phyloP scores from a whole-genome alignment of 148 eudicot species.

The Chenopodium album region DNA sequence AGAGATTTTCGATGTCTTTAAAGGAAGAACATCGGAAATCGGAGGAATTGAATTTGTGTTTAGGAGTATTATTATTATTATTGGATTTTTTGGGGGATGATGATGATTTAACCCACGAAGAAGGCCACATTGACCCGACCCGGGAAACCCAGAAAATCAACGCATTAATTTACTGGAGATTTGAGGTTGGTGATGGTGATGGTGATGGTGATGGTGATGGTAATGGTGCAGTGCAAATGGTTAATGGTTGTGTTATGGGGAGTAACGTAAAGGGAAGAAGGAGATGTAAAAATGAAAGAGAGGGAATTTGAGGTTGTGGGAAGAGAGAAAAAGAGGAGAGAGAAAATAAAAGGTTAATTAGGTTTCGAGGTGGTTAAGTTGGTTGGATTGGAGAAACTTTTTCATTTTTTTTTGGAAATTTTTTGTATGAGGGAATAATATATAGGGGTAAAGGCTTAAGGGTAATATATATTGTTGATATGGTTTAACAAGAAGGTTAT shows the following conservation, averaged over 20 bases:
- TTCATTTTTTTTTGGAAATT: not conserved
- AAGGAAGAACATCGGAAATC: constrained; percentile 60
- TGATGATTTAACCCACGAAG: constrained; percentile 11
- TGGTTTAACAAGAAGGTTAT: no score
- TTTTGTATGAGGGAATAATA: not conserved
- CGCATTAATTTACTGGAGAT: not conserved
- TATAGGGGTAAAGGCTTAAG: not conserved
- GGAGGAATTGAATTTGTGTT: not conserved
- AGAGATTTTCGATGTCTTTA: constrained; percentile 66
- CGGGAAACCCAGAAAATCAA: not conserved
- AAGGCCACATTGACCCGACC: constrained; percentile 14
- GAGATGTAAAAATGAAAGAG: not conserved
- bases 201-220: not conserved
- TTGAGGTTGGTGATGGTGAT: not conserved
- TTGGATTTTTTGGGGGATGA: not conserved
- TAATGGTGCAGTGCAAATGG: not conserved
- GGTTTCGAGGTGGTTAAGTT: constrained; percentile 18
- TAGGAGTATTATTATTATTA: not conserved
- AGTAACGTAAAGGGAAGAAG: not conserved
- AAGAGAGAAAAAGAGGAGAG: not conserved
- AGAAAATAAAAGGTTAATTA: not conserved
- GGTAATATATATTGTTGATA: no score
- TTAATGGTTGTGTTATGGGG: not conserved
- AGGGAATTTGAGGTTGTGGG: not conserved
- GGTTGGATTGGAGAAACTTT: not conserved